Conservation (phyloP, 345 rosid genomes). For the Turnera subulata region DNA sequence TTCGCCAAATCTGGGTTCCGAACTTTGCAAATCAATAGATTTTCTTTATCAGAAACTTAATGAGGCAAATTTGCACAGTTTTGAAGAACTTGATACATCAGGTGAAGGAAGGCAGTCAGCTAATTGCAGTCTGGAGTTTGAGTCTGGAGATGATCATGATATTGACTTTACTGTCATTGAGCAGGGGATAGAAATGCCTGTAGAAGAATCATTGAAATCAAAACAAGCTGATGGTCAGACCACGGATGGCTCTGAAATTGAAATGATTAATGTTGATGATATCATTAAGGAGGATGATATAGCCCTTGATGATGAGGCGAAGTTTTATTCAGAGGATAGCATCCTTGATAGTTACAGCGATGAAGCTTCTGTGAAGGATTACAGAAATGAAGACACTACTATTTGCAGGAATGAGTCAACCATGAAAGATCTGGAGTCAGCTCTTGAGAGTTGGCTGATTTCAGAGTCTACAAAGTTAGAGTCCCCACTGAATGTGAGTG, state of each 20-base stretch:
- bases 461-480: conserved; percentile 38
- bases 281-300: conserved; percentile 40
- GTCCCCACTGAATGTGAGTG: conserved; percentile 21
- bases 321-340: conserved; percentile 16
- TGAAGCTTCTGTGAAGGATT: conserved; percentile 22
- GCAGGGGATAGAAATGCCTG: conserved; percentile 44
- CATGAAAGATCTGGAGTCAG: conserved; percentile 31
- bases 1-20: conserved; percentile 40
- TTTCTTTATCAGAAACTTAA: conserved; percentile 56
- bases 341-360: conserved; percentile 3
- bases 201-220: conserved; percentile 22
- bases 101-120: conserved; percentile 26
- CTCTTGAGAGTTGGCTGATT: conserved; percentile 21
- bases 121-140: conserved; percentile 15
- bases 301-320: conserved; percentile 20
- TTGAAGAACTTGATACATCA: conserved; percentile 24
- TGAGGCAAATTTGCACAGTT: conserved; percentile 34
- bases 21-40: conserved; percentile 61
- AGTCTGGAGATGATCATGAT: conserved; percentile 12
- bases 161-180: conserved; percentile 39
- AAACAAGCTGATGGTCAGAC: conserved; percentile 25
- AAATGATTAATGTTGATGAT: conserved; percentile 51
- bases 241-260: conserved; percentile 32
- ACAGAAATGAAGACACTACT: conserved; percentile 25
- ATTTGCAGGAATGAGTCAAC: conserved; percentile 14